Evolutionary conservation across 805 yeast genomes (phyloP).

Genomic region (Nakazawaea ernobii): DNA sequence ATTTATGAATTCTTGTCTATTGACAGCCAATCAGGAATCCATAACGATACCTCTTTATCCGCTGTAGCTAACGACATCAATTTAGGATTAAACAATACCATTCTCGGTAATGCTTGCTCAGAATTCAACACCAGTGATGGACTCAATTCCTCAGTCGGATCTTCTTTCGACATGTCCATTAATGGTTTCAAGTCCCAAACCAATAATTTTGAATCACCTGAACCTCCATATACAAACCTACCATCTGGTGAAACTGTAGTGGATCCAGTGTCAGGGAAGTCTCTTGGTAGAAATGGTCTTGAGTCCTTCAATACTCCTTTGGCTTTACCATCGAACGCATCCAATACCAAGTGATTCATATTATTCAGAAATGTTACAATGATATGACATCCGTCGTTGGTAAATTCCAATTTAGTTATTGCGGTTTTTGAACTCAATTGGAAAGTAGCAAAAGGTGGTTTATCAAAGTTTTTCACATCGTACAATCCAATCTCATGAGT

Average conservation of each 20-base stretch:
- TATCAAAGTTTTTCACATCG: slow-evolving; percentile 52
- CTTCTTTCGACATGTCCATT: neutral
- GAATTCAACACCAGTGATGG: slow-evolving; percentile 17
- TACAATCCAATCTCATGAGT: slow-evolving; percentile 49
- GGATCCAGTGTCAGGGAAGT: slow-evolving; percentile 45
- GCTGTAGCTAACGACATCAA: slow-evolving; percentile 59
- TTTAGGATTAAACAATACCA: slow-evolving; percentile 57
- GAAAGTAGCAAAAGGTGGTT: slow-evolving; percentile 47
- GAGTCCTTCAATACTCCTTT: slow-evolving; percentile 44
- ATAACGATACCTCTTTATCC: slow-evolving; percentile 43
- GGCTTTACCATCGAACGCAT: slow-evolving; percentile 60
- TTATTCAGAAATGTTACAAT: slow-evolving; percentile 53
- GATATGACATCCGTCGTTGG: slow-evolving; percentile 67
- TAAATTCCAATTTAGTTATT: slow-evolving; percentile 63
- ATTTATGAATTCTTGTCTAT: neutral
- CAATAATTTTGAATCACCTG: slow-evolving; percentile 45
- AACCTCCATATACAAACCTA: slow-evolving; percentile 52
- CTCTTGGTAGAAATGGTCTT: slow-evolving; percentile 33
- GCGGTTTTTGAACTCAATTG: slow-evolving; percentile 29
- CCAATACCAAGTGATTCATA: slow-evolving; percentile 52
- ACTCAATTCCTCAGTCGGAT: slow-evolving; percentile 4
- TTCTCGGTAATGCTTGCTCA: slow-evolving; percentile 33
- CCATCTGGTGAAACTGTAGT: slow-evolving; percentile 67
- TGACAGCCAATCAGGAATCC: slow-evolving; percentile 27
- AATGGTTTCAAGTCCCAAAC: slow-evolving; percentile 40